Conservation (phyloP, 495 filamentous ascomycete species). For the Penicillium daleae region DNA sequence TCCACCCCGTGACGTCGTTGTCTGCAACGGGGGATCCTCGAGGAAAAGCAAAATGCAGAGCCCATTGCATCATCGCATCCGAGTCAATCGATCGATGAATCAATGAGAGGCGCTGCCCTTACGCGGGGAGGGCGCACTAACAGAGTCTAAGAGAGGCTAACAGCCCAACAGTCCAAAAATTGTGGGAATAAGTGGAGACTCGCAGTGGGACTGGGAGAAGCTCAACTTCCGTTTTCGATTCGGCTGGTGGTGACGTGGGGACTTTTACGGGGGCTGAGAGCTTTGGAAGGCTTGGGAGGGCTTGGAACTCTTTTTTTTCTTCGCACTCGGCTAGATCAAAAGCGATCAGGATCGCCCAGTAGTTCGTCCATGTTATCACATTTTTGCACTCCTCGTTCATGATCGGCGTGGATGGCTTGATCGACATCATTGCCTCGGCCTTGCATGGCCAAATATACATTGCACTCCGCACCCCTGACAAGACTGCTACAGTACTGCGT, state of each 20-base stretch:
- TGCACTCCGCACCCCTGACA: no score
- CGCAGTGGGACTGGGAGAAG: neutral
- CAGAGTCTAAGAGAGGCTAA: neutral
- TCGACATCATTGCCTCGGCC: neutral
- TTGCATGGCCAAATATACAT: neutral
- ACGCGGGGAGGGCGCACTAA: constrained; percentile 4
- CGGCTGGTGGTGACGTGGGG: constrained; percentile 18
- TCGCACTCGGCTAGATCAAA: neutral
- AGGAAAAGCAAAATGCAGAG: neutral
- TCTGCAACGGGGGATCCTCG: constrained; percentile 24
- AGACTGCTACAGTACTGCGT: no score
- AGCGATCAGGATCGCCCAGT: neutral
- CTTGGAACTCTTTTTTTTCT: neutral
- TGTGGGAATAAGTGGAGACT: neutral
- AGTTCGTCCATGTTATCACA: neutral
- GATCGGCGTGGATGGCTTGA: neutral
- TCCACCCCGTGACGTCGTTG: constrained; percentile 31
- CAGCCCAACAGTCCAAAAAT: neutral
- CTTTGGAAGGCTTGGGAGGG: neutral
- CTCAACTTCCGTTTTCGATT: constrained; percentile 11
- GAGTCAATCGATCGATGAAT: constrained; percentile 21
- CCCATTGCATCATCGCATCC: constrained; percentile 33
- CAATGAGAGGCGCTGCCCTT: constrained; percentile 21
- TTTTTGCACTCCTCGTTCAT: neutral
- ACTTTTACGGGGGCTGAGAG: neutral